Base-by-base conservation (phyloP, 2,329 filamentous ascomycete species). In the Ceratocystis colombiana region DNA sequence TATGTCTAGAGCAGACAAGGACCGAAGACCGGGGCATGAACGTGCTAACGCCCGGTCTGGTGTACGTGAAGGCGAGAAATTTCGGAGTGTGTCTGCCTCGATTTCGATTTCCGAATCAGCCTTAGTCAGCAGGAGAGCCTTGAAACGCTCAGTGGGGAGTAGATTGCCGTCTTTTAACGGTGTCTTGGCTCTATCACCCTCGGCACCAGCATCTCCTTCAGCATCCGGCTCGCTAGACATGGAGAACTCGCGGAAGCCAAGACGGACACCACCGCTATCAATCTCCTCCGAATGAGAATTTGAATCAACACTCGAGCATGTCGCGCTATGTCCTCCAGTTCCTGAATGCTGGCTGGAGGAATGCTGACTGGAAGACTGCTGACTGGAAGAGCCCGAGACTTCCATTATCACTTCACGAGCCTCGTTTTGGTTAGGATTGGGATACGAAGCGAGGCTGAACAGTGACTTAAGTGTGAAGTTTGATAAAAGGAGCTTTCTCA, bases 381-480 rank as follows among this genome's bases (percentile, higher is more conserved):
- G 30, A 37, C 33, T 10, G 33, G 37, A 41, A 41, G 77, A 20
- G 76, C 73, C 69, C 75, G 78, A 63, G 17, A 48, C 61, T 72
- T 79, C 61, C 45, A 48, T 50, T 8, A 63, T 63, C 10, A 62
- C 61, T n/a, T 62, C 20, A 10, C 62, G 79, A 67, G 82, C 82
- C 53, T 73, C 74, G 72, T 79, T 79, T 71, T 82, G 82, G 71
- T 76, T 79, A 6, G 80, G 81, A 69, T 84, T 84, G 3, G 78
- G 75, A 69, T 83, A 84, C 1, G 81, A 83, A 17, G 81, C 81
- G 69, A 84, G 71, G 69, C 79, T 83, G 48, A 79, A 77, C 25
- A 83, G 75, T 37, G 76, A 79, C 70, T 82, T 81, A 70, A 79
- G 76, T 12, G 75, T 74, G 22, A 68, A 63, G 45, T 46, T 63